Conservation (phyloP, 345 rosid species). For the Triadica sebifera region DNA sequence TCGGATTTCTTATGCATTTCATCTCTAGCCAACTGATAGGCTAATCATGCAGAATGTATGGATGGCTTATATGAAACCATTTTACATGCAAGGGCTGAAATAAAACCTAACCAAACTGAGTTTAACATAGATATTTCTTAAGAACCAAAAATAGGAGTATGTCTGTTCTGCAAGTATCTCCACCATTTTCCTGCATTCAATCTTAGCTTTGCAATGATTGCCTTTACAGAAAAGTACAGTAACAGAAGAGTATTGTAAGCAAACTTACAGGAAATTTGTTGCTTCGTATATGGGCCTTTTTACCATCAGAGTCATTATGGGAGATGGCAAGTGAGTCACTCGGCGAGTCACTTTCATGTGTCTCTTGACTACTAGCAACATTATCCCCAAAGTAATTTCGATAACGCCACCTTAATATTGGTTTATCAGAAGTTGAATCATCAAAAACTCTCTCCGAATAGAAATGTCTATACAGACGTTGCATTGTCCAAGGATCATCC, state of each 20-base stretch:
- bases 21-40: slow-evolving; percentile 2
- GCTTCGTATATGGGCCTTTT: slow-evolving; percentile 19
- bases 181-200: not conserved
- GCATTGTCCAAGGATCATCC: slow-evolving; percentile 52
- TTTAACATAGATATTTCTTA: not conserved
- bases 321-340: slow-evolving; percentile 16
- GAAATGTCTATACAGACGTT: slow-evolving; percentile 57
- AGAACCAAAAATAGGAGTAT: not conserved
- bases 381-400: slow-evolving; percentile 55
- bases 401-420: slow-evolving; percentile 66
- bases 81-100: not conserved
- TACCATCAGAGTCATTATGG: slow-evolving; percentile 14
- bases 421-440: slow-evolving; percentile 53
- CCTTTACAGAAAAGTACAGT: not conserved
- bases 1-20: not conserved
- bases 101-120: not conserved
- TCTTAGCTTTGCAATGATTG: not conserved
- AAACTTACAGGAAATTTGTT: slow-evolving; percentile 39
- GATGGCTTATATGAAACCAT: not conserved
- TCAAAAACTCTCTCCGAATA: slow-evolving; percentile 71
- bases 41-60: not conserved
- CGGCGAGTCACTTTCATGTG: slow-evolving; percentile 26
- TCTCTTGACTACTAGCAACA: slow-evolving; percentile 24
- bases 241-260: not conserved
- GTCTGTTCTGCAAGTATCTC: not conserved